Conservation (phyloP, 1,284 basidiomycete species). For the Naganishia albida region DNA sequence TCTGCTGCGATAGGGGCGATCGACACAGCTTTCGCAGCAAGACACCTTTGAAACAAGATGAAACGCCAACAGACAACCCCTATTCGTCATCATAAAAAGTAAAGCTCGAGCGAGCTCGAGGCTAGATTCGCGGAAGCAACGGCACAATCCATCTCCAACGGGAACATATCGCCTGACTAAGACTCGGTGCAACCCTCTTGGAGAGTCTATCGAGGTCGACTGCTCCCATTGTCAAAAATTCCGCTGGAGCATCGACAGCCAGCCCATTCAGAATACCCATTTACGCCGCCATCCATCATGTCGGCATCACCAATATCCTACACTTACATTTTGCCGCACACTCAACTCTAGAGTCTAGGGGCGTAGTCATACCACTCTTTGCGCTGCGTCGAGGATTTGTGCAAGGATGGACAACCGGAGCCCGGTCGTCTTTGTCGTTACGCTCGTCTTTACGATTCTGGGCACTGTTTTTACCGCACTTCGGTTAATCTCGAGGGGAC, state of each 20-base stretch:
- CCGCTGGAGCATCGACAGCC: too few species aligned
- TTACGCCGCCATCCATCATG: too few species aligned
- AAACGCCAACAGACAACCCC: too few species aligned
- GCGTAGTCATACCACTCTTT: neutral
- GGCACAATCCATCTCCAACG: neutral
- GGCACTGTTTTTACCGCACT: constrained; percentile 46
- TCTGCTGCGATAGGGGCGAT: too few species aligned
- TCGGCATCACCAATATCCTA: too few species aligned
- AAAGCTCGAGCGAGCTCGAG: neutral
- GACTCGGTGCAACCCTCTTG: constrained; percentile 3
- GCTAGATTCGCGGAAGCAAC: constrained; percentile 1
- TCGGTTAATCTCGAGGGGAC: constrained; percentile 48
- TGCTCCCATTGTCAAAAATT: neutral
- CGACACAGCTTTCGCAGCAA: too few species aligned
- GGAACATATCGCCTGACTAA: constrained; percentile 7
- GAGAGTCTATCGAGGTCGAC: neutral
- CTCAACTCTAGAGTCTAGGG: too few species aligned
- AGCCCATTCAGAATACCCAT: too few species aligned
- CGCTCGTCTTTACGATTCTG: constrained; percentile 43
- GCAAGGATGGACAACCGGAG: constrained; percentile 5
- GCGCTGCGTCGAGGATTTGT: neutral
- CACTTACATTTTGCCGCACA: too few species aligned
- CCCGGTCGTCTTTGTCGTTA: constrained; percentile 31
- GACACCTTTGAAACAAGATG: too few species aligned
- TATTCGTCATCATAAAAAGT: too few species aligned